Base-by-base conservation (phyloP, 1,284 basidiomycete genomes). In the Lentinula novae-zelandiae region DNA sequence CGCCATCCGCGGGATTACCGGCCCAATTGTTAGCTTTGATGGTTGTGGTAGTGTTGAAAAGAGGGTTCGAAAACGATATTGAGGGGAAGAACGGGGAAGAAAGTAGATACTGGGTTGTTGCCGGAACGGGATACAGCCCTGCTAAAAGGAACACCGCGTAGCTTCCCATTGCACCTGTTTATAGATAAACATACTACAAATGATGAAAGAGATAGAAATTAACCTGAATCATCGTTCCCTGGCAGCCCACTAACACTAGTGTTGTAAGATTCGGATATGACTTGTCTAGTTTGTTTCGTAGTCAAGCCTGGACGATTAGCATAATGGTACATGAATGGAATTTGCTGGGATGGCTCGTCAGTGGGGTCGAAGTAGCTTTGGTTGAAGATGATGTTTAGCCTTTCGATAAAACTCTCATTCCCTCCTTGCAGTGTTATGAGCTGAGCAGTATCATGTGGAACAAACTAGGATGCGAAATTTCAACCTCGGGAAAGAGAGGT, bases 251-350 rank as follows among this genome's bases (percentile, higher is more conserved):
- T 52, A 36, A 58, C 53, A 34, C 57, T 60, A 3, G 61, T 62
- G 36, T 62, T 62, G 48, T 54, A 62, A 3, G 52, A 53, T n/a
- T 59, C 49, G 27, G 53, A 53, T 22, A 62, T 59, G 6, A 58
- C 52, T n/a, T 27, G 22, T 42, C 61, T 13, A 42, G 53, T 34
- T 42, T 53, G 42, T 38, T 51, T 44, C 20, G 61, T 60, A 33
- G 58, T 86, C 17, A 81, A 68, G 0, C 82, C 84, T 0, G 84
- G 84, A 2, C 73, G 70, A 66, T 84, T 79, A 1, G 80, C 84
- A 66, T 86, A 86, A 69, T 86, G 84, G 67, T 85, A 86, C 84
- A 86, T 85, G 72, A 80, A 84, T 0, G 83, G 83, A 64, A 84
- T 85, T 62, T 84, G 81, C 62, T 84, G 80, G 3, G 84, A 85